A percentile compares a stretch with the other conserved stretches of the same genome.
phyloP scores from a whole-genome alignment of 1,139 yeast genomes.

The Taphrina flavorubra region DNA sequence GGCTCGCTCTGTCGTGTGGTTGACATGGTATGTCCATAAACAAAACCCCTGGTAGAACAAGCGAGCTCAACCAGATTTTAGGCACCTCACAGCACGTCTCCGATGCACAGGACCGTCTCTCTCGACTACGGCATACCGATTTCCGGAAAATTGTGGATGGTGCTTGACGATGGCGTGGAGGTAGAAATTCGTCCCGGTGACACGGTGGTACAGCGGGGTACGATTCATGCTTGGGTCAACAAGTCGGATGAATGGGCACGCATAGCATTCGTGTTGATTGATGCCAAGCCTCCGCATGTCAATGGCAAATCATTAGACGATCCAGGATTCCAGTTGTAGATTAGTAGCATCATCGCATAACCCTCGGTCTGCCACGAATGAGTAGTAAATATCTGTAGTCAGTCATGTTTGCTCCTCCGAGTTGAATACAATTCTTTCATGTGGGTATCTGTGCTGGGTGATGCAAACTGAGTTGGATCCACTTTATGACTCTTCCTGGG shows the following conservation, averaged over 20 bases:
- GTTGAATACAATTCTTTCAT: too few species aligned
- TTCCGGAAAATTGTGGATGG: slow-evolving; percentile 5
- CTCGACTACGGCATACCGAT: slow-evolving; percentile 10
- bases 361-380: too few species aligned
- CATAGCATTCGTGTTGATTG: slow-evolving; percentile 6
- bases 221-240: slow-evolving; percentile 11
- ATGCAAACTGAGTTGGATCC: too few species aligned
- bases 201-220: slow-evolving; percentile 12
- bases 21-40: neutral
- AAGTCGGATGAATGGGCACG: slow-evolving; percentile 9
- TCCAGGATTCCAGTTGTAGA: slow-evolving; percentile 3
- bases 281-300: neutral
- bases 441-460: too few species aligned
- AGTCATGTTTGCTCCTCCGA: too few species aligned
- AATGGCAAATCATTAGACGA: slow-evolving; percentile 6
- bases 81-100: slow-evolving; percentile 3
- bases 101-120: slow-evolving; percentile 5
- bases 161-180: slow-evolving; percentile 10
- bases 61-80: neutral
- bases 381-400: too few species aligned
- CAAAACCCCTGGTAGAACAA: neutral
- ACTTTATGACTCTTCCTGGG: too few species aligned
- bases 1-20: slow-evolving; percentile 7
- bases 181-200: slow-evolving; percentile 3
- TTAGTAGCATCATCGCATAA: neutral